Evolutionary conservation across 164 flowering plant species (phyloP).

Genomic region (Berberis vulgaris): DNA sequence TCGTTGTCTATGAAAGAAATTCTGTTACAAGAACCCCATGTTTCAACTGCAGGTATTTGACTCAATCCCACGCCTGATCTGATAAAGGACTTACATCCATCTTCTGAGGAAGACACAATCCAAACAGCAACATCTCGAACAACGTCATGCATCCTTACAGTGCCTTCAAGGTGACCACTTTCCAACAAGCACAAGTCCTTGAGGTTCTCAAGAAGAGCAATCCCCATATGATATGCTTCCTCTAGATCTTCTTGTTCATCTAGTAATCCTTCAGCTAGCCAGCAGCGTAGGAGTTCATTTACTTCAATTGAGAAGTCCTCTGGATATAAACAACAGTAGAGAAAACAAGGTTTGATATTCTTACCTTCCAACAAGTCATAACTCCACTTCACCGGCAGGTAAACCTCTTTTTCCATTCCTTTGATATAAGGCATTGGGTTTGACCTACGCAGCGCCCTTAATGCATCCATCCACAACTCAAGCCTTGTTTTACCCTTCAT

Average conservation of each 20-base stretch:
- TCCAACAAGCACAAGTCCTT: slow-evolving; percentile 5
- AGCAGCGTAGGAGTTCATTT: background rate
- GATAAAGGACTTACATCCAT: background rate
- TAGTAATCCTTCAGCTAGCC: background rate
- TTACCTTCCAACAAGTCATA: slow-evolving; percentile 10
- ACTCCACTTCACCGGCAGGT: slow-evolving; percentile 10
- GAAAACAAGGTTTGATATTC: slow-evolving; percentile 10
- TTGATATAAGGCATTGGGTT: background rate
- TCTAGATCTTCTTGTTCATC: background rate
- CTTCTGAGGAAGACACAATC: background rate
- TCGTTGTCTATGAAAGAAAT: background rate
- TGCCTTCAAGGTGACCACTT: background rate
- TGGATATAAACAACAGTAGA: slow-evolving; percentile 19
- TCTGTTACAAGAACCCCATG: background rate
- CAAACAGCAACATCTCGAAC: slow-evolving; percentile 7
- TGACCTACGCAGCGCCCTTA: slow-evolving; percentile 5
- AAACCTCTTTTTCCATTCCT: slow-evolving; percentile 3
- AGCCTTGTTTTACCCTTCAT: background rate
- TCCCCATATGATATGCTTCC: background rate
- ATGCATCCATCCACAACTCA: slow-evolving; percentile 8
- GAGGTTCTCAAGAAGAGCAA: slow-evolving; percentile 1
- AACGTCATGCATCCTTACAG: slow-evolving; percentile 7
- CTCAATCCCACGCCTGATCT: background rate
- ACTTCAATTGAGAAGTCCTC: slow-evolving; percentile 10
- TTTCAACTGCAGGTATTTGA: background rate